A percentile compares a stretch with the other conserved stretches of the same genome.
Evolutionary conservation across 768 basidiomycete species (phyloP).

Genomic region (Hygrophorus russula): DNA sequence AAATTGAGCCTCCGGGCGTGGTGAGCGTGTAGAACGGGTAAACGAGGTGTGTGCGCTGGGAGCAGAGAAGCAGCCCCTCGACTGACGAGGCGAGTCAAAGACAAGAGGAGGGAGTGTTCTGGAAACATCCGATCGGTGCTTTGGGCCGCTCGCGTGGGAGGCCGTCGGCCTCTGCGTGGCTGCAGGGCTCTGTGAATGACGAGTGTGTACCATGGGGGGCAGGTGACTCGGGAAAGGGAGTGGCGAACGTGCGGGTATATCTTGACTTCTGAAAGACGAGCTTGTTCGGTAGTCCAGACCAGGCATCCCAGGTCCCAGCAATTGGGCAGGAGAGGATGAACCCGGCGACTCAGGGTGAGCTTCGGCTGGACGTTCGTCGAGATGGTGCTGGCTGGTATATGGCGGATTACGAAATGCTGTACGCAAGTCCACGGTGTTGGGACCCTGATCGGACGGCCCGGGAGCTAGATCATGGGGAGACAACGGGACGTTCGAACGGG

Average conservation of each 20-base stretch:
- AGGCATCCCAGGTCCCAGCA: constrained; percentile 49
- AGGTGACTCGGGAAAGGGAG: constrained; percentile 3
- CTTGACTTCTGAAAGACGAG: background rate
- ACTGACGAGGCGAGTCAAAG: constrained; percentile 12
- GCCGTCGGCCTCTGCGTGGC: background rate
- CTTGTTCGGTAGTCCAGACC: constrained; percentile 16
- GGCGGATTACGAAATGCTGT: too few species aligned
- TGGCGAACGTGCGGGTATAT: background rate
- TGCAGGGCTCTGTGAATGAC: background rate
- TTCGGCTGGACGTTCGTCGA: background rate
- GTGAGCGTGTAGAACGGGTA: background rate
- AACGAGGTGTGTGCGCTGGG: background rate
- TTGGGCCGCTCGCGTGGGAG: background rate
- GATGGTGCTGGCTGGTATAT: background rate
- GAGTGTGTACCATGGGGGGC: background rate
- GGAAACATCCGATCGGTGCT: constrained; percentile 15
- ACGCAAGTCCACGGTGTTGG: background rate
- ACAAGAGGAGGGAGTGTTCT: constrained; percentile 24
- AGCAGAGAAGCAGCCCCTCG: constrained; percentile 2
- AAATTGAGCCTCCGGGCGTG: constrained; percentile 1
- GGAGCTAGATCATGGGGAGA: constrained; percentile 8
- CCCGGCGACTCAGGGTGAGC: background rate
- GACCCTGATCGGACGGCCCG: constrained; percentile 7
- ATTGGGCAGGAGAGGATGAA: constrained; percentile 23
- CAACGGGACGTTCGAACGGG: constrained; percentile 32